A percentile compares a stretch with the other conserved stretches of the same genome.
These are phyloP conservation scores for Colletotrichum sp. DNA, from an alignment of 2,329 filamentous ascomycete species.

Conservation along the genomic window DNA sequence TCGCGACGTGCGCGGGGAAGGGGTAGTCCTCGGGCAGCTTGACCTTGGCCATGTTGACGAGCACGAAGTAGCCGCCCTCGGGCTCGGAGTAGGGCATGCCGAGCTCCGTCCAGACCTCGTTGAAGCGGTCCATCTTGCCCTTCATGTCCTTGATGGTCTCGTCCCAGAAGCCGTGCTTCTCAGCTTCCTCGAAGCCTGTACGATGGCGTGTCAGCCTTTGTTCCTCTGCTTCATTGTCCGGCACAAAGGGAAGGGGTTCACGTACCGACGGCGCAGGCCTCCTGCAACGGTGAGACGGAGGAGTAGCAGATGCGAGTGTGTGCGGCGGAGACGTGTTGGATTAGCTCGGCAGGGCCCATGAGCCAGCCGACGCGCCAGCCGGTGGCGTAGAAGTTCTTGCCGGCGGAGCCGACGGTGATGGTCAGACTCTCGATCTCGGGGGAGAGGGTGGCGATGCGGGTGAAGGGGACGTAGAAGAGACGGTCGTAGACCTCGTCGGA, in stretches of 20 bases:
- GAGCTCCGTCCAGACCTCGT: constrained; percentile 78
- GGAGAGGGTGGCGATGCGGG: constrained; percentile 86
- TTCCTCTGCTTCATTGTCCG: background rate
- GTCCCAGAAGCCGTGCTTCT: constrained; percentile 86
- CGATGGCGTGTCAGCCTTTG: background rate
- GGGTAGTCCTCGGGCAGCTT: constrained; percentile 82
- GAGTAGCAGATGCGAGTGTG: constrained; percentile 98
- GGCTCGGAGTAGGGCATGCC: constrained; percentile 85
- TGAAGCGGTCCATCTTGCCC: constrained; percentile 85
- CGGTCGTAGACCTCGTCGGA: constrained; percentile 95
- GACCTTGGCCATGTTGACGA: constrained; percentile 91
- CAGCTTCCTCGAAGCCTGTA: constrained; percentile 82
- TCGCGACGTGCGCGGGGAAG: constrained; percentile 88
- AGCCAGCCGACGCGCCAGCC: constrained; percentile 97
- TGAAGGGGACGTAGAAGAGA: constrained; percentile 94
- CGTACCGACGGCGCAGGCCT: constrained; percentile 82
- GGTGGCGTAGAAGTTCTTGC: constrained; percentile 98
- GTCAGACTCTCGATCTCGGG: constrained; percentile 89
- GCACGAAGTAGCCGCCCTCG: constrained; percentile 96
- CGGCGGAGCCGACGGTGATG: constrained; percentile 91
- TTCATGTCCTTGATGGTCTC: constrained; percentile 86
- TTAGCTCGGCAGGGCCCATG: constrained; percentile 85
- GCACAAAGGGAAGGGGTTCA: background rate
- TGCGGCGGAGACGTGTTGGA: constrained; percentile 89
- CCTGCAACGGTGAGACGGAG: constrained; percentile 90